A percentile compares a stretch with the other conserved stretches of the same genome.
These are phyloP conservation scores for Claviceps citrina DNA, from an alignment of 2,329 filamentous ascomycete species.

Conservation along the genomic window DNA sequence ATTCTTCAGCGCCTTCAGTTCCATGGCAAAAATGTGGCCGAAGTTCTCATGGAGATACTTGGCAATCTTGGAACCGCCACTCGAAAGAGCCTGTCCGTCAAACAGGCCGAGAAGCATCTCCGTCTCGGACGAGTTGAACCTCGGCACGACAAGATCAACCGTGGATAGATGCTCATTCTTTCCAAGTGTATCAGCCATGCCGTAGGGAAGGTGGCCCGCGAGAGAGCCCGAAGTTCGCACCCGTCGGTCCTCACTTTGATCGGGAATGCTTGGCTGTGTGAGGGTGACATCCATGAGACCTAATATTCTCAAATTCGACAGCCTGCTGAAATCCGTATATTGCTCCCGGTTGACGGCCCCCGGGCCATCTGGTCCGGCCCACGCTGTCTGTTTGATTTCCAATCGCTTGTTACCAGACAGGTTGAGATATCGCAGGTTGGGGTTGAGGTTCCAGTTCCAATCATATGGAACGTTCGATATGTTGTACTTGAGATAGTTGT, in stretches of 20 bases:
- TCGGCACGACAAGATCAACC: constrained; percentile 85
- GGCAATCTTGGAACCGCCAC: constrained; percentile 84
- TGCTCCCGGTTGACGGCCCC: constrained; percentile 42
- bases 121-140: constrained; percentile 76
- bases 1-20: constrained; percentile 58
- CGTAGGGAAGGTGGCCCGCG: constrained; percentile 81
- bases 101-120: constrained; percentile 91
- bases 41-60: constrained; percentile 97
- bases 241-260: constrained; percentile 87
- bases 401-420: constrained; percentile 91
- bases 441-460: constrained; percentile 99
- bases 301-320: constrained; percentile 70
- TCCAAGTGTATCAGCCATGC: constrained; percentile 92
- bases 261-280: constrained; percentile 81
- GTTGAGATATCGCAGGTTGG: constrained; percentile 86
- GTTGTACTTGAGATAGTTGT: constrained; percentile 93
- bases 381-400: constrained; percentile 59
- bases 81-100: constrained; percentile 79
- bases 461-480: constrained; percentile 98
- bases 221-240: constrained; percentile 93
- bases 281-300: constrained; percentile 97
- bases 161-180: constrained; percentile 90
- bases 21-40: constrained; percentile 64
- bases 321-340: constrained; percentile 76
- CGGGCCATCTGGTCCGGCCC: constrained; percentile 29